Evolutionary conservation across 2,329 filamentous ascomycete genomes (phyloP).

Genomic region (Cryphonectria carpinicola): DNA sequence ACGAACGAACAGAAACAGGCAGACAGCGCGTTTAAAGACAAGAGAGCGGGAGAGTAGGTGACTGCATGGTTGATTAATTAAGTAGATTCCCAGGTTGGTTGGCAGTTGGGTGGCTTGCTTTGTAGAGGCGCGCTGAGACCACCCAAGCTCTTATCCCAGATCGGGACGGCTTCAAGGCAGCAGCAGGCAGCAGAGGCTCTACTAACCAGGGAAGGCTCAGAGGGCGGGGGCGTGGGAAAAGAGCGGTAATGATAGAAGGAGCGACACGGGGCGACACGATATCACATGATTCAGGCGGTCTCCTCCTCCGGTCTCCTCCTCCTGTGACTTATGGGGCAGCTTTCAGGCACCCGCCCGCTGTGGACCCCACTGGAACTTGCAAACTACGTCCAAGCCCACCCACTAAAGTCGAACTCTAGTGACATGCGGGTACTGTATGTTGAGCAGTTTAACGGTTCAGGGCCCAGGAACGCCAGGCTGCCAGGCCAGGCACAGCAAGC

Average conservation of each 20-base stretch:
- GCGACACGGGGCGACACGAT: conserved; percentile 7
- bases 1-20: not conserved
- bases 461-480: not conserved
- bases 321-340: not conserved
- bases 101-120: not conserved
- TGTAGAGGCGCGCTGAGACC: not conserved
- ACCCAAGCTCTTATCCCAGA: not conserved
- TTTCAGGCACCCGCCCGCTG: conserved; percentile 2
- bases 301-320: conserved; percentile 1
- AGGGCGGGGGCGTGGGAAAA: no score
- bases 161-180: conserved; percentile 8
- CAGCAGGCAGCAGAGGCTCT: conserved; percentile 16
- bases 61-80: not conserved
- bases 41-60: not conserved
- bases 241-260: no score
- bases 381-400: not conserved
- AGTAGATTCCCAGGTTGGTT: not conserved
- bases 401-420: not conserved
- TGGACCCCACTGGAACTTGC: not conserved
- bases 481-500: no score
- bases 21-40: not conserved
- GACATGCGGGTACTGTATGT: not conserved
- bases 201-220: not conserved
- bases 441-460: not conserved
- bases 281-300: conserved; percentile 14